phyloP scores from a whole-genome alignment of 345 rosid species.

The Alliaria petiolata region DNA sequence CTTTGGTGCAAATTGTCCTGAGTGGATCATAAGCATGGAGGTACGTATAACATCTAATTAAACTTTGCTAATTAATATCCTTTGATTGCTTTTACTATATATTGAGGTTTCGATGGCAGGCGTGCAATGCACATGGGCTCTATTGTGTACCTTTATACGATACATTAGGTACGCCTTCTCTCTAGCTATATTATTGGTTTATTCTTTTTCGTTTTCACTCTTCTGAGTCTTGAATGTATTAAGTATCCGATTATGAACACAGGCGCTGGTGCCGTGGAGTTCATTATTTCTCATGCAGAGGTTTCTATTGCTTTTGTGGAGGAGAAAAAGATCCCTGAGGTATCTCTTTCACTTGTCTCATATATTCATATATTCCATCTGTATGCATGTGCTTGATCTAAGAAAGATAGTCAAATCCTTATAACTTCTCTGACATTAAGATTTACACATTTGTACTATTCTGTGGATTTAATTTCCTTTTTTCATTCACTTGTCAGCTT shows the following conservation, averaged over 20 bases:
- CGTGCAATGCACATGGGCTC: slow-evolving; percentile 85
- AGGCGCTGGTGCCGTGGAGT: slow-evolving; percentile 87
- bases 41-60: slow-evolving; percentile 22
- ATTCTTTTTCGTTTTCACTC: background rate
- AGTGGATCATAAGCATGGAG: slow-evolving; percentile 96
- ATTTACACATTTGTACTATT: no score
- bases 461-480: background rate
- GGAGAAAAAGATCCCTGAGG: slow-evolving; percentile 77
- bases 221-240: background rate
- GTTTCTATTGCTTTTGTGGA: slow-evolving; percentile 73
- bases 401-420: no score
- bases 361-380: no score
- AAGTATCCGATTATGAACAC: slow-evolving; percentile 7
- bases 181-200: background rate
- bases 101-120: slow-evolving; percentile 48
- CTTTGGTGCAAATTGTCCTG: slow-evolving; percentile 67
- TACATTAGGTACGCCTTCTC: slow-evolving; percentile 60
- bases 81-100: background rate
- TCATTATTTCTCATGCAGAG: slow-evolving; percentile 68
- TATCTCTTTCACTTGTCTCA: slow-evolving; percentile 28
- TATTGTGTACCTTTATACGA: slow-evolving; percentile 86
- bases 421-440: no score
- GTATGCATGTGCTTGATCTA: no score
- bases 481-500: slow-evolving; percentile 39
- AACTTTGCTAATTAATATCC: background rate